A percentile compares a stretch with the other conserved stretches of the same genome.
These are phyloP conservation scores for Aspergillus neotritici DNA, from an alignment of 2,329 filamentous ascomycete species.

Conservation along the genomic window DNA sequence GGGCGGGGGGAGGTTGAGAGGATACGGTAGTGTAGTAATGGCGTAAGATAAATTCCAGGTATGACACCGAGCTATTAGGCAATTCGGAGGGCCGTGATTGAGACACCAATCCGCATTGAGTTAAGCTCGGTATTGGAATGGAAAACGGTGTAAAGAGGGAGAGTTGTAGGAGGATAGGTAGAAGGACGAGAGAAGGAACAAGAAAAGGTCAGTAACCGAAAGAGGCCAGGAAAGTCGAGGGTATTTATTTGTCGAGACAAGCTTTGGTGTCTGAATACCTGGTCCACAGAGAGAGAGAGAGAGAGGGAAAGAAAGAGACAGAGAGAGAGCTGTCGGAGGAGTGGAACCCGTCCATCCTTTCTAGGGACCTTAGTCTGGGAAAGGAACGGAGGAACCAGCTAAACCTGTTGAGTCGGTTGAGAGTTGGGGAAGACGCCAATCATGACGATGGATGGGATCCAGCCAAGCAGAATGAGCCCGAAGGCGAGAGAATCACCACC, in stretches of 20 bases:
- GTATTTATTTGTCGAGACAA: neutral
- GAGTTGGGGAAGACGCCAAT: slow-evolving; percentile 4
- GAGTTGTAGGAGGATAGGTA: neutral
- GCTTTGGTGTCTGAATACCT: no score
- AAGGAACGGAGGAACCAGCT: neutral
- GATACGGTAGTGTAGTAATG: slow-evolving; percentile 11
- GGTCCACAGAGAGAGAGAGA: neutral
- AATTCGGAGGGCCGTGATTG: neutral
- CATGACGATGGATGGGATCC: neutral
- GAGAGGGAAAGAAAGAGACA: neutral
- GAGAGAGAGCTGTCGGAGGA: neutral
- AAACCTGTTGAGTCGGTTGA: neutral
- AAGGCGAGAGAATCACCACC: slow-evolving; percentile 7
- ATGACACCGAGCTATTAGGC: no score
- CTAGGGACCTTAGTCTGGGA: neutral
- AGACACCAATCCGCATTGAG: slow-evolving; percentile 9
- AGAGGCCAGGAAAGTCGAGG: neutral
- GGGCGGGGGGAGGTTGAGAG: slow-evolving; percentile 6
- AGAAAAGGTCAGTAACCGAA: neutral
- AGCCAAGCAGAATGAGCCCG: slow-evolving; percentile 6
- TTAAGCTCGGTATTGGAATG: slow-evolving; percentile 1
- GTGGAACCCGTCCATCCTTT: neutral
- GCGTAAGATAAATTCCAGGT: slow-evolving; percentile 3
- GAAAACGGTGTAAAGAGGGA: slow-evolving; percentile 4
- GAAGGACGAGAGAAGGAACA: neutral